These are phyloP conservation scores for Penicillium corylophilum DNA, from an alignment of 2,329 filamentous ascomycete genomes.

Conservation along the genomic window DNA sequence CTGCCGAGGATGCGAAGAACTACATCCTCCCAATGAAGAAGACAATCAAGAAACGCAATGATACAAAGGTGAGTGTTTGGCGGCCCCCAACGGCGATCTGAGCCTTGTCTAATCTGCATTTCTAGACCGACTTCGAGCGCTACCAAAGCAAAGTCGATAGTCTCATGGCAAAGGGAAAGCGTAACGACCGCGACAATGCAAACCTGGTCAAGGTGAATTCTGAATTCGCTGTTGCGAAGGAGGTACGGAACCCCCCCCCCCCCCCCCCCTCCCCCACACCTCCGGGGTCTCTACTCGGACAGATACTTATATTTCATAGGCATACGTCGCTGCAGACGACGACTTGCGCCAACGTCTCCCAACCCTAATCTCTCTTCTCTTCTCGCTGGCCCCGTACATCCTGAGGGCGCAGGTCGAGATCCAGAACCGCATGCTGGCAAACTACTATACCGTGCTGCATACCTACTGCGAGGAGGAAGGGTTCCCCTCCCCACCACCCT, in stretches of 20 bases:
- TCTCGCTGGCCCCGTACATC: constrained; percentile 71
- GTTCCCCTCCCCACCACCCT: constrained; percentile 70
- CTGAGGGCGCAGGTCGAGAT: constrained; percentile 70
- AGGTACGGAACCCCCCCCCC: constrained; percentile 53
- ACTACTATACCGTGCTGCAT: constrained; percentile 75
- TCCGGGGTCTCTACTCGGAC: background rate
- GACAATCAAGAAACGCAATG: constrained; percentile 80
- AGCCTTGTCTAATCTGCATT: background rate
- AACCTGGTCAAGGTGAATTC: constrained; percentile 68
- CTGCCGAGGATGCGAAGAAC: constrained; percentile 68
- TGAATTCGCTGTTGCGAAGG: constrained; percentile 64
- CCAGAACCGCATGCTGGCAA: constrained; percentile 73
- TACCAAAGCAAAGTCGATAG: constrained; percentile 70
- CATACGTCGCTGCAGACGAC: constrained; percentile 73
- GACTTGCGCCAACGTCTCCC: constrained; percentile 71
- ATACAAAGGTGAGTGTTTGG: constrained; percentile 63
- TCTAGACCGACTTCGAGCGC: constrained; percentile 73
- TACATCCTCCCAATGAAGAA: constrained; percentile 72
- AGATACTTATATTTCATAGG: constrained; percentile 41
- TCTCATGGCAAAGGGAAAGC: constrained; percentile 67
- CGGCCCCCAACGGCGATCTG: background rate
- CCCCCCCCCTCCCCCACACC: too few species aligned
- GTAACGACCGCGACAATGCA: constrained; percentile 70
- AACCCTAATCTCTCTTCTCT: constrained; percentile 66
- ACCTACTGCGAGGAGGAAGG: constrained; percentile 68